Evolutionary conservation across 2,329 filamentous ascomycete genomes (phyloP), one percentile per base, ranked within the genome.

Genomic region (Cladorrhinum sp.): DNA sequence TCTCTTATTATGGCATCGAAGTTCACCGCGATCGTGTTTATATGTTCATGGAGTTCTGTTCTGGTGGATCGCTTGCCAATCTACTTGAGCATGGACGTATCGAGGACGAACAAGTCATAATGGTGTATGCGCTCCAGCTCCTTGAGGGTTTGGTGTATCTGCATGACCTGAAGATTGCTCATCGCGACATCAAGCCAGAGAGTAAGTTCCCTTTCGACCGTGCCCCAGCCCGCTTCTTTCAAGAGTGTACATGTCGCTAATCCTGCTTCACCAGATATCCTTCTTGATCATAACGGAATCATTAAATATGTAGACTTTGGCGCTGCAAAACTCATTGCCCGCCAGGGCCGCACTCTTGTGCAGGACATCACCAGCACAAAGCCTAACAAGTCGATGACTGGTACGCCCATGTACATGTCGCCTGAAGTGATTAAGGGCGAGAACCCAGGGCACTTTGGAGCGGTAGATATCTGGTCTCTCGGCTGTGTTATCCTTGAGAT

Each of bases 321-420:
- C 62, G 95, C 95, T 1, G 93, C 95, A 63, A 99, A 98, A 74
- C 90, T 98, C 64, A 97, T 99, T 70, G 93, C 95, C 50, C 88
- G 93, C 51, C 91, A 97, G 74, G 93, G 93, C 63, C 91, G 92
- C 68, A 98, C 95, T 2, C 79, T 96, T 18, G 86, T 91, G 22
- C 83, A 84, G 49, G 83, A 87, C 68, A 75, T 87, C 57, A 79
- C 81, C 23, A 81, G 84, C 38, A 78, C 82, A 25, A 81, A 85
- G 69, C 84, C 88, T 53, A 93, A 96, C 75, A 90, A 92, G 72
- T 95, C 91, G 36, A 97, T 98, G 88, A 96, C 93, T 20, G 95
- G 95, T 67, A 99, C 95, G 10, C 95, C 95, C 2, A 99, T 99
- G 95, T 99, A 99, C 81, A 99, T 99, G 95, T 98, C 95, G 6